Evolutionary conservation across 345 rosid species (phyloP).

Genomic region (thale cress (Arabidopsis thaliana)): TAIR10.1 NC_003076.8:477501-478000

Average conservation of each 20-base stretch:
- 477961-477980: constrained; percentile 68
- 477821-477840: constrained; percentile 93
- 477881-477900: constrained; percentile 91
- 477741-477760: constrained; percentile 33
- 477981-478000: constrained; percentile 74
- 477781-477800: constrained; percentile 62
- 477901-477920: constrained; percentile 73
- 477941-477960: constrained; percentile 82
- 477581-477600: constrained; percentile 89
- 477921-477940: constrained; percentile 82
- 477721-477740: constrained; percentile 36
- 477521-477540: constrained; percentile 92
- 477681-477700: constrained; percentile 81
- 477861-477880: constrained; percentile 86
- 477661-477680: constrained; percentile 74
- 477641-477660: constrained; percentile 77
- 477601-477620: constrained; percentile 89
- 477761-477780: constrained; percentile 27
- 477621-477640: constrained; percentile 82
- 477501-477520: constrained; percentile 79
- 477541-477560: constrained; percentile 73
- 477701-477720: constrained; percentile 91
- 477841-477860: constrained; percentile 92
- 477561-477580: constrained; percentile 84
- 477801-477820: constrained; percentile 73